phyloP scores from a whole-genome alignment of 2,329 filamentous ascomycete genomes.

The Stagonosporopsis chrysanthemi region DNA sequence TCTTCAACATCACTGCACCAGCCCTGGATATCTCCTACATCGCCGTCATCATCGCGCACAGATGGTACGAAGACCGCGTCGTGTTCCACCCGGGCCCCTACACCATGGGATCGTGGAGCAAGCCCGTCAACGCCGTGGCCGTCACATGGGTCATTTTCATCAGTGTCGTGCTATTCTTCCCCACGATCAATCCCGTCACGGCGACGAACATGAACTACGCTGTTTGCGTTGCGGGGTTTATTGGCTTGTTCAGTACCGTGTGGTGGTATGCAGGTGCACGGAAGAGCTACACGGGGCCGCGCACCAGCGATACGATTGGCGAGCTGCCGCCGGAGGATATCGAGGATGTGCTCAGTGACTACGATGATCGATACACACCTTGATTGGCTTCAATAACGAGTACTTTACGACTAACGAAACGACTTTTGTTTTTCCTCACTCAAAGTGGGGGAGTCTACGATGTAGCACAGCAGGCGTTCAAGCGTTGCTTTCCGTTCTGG shows the following conservation, averaged over 20 bases:
- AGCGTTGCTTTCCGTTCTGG: not conserved
- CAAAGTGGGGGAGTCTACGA: no score
- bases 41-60: slow-evolving; percentile 66
- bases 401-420: not conserved
- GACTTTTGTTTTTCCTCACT: not conserved
- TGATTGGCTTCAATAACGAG: slow-evolving; percentile 8
- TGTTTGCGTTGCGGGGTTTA: slow-evolving; percentile 56
- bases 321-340: slow-evolving; percentile 52
- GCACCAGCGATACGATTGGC: slow-evolving; percentile 62
- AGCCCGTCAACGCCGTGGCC: slow-evolving; percentile 63
- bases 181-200: slow-evolving; percentile 53
- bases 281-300: slow-evolving; percentile 65
- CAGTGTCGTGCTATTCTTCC: slow-evolving; percentile 65
- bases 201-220: slow-evolving; percentile 59
- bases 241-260: slow-evolving; percentile 56
- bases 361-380: slow-evolving; percentile 33
- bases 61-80: slow-evolving; percentile 61
- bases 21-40: slow-evolving; percentile 63
- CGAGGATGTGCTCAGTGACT: slow-evolving; percentile 48
- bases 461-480: not conserved
- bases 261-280: slow-evolving; percentile 56
- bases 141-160: slow-evolving; percentile 70
- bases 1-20: slow-evolving; percentile 58
- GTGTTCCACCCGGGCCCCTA: slow-evolving; percentile 65
- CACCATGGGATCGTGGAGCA: slow-evolving; percentile 64